Conservation (phyloP, 139 green algal genomes). For the Zygnema circumcarinatum region DNA sequence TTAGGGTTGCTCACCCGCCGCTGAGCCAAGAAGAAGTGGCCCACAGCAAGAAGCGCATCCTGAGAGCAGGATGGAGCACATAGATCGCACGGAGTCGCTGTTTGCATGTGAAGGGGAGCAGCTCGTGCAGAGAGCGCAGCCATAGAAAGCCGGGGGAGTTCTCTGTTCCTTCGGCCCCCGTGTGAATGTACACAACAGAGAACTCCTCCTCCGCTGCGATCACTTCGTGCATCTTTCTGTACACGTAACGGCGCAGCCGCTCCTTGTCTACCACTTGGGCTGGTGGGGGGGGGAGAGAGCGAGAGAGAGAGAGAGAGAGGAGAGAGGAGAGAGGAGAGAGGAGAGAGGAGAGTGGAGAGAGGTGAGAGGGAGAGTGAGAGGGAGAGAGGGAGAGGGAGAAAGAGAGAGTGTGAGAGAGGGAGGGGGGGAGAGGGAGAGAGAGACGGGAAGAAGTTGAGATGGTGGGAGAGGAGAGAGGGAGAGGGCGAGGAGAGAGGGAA, state of each 20-base stretch:
- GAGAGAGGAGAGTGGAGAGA: neutral
- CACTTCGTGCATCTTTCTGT: slow-evolving; percentile 5
- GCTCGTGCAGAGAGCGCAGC: neutral
- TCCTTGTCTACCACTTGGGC: neutral
- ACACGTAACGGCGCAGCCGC: neutral
- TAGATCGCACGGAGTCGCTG: neutral
- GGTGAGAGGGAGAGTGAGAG: neutral
- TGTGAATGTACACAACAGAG: slow-evolving; percentile 16
- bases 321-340: neutral
- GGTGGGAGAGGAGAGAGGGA: neutral
- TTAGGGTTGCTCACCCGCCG: neutral
- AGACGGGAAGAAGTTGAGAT: neutral
- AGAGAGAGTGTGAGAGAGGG: neutral
- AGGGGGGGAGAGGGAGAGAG: neutral
- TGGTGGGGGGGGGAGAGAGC: neutral
- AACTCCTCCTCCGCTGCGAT: slow-evolving; percentile 3
- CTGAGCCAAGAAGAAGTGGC: neutral
- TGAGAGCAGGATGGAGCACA: slow-evolving; percentile 8
- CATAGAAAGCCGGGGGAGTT: slow-evolving; percentile 6
- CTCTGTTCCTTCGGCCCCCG: neutral
- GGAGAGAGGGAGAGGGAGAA: neutral
- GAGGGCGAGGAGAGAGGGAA: neutral
- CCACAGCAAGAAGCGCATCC: neutral
- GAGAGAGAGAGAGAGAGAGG: neutral
- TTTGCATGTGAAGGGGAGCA: neutral